Conservation (phyloP, 208 protist genomes). For the Leishmania arabica region DNA sequence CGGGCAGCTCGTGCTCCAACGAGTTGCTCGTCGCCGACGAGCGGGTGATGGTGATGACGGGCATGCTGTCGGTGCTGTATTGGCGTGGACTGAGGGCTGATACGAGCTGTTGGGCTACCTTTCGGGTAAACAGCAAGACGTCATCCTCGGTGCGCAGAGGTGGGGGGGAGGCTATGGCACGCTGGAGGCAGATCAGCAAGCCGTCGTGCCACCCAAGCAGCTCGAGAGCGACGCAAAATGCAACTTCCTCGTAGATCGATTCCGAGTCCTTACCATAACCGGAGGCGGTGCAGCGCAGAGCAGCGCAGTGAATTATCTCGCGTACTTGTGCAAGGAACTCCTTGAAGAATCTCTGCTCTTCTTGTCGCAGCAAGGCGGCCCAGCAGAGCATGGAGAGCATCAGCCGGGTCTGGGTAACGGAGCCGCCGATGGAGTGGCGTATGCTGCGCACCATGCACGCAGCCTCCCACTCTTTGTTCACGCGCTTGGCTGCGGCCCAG, state of each 20-base stretch:
- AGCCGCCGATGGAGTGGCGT: conserved; percentile 15
- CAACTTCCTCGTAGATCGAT: conserved; percentile 17
- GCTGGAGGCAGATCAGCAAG: conserved; percentile 16
- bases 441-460: conserved; percentile 34
- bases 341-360: conserved; percentile 19
- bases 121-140: conserved; percentile 12
- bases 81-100: conserved; percentile 7
- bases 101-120: conserved; percentile 17
- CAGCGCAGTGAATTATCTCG: conserved; percentile 7
- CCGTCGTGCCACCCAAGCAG: conserved; percentile 30
- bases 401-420: conserved; percentile 16
- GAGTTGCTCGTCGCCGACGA: conserved; percentile 21
- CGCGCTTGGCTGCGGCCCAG: conserved; percentile 28
- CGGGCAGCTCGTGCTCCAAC: conserved; percentile 14
- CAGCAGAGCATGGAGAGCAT: conserved; percentile 31
- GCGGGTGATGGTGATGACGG: conserved; percentile 22
- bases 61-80: conserved; percentile 18
- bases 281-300: conserved; percentile 19
- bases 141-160: conserved; percentile 5
- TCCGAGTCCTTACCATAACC: not conserved
- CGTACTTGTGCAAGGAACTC: conserved; percentile 19
- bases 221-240: conserved; percentile 27
- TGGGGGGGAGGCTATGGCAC: not conserved
- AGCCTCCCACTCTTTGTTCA: conserved; percentile 27
- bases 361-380: conserved; percentile 14